phyloP scores from a whole-genome alignment of 106 monocot genomes.

The Xerophyta viscosa region DNA sequence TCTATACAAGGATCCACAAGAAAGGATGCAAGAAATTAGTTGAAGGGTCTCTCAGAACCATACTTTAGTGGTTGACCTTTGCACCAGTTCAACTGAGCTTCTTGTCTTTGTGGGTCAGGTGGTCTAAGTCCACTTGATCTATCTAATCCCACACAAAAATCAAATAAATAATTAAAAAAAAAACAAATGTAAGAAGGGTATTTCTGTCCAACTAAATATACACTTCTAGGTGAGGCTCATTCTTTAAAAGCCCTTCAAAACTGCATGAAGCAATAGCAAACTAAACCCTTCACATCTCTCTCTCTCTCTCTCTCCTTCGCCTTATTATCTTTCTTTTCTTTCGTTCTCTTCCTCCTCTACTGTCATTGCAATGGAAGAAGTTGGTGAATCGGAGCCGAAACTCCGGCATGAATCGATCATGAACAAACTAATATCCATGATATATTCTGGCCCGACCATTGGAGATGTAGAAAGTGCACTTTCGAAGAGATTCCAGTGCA shows the following conservation, averaged over 20 bases:
- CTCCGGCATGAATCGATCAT: conserved; percentile 17
- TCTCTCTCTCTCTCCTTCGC: too few relatives aligned
- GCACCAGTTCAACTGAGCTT: neutral
- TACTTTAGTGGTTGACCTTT: conserved; percentile 2
- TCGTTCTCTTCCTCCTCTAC: too few relatives aligned
- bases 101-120: neutral
- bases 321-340: neutral
- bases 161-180: too few relatives aligned
- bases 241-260: too few relatives aligned
- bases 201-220: too few relatives aligned
- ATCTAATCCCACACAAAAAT: neutral
- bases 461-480: conserved; percentile 66
- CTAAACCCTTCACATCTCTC: too few relatives aligned
- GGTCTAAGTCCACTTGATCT: conserved; percentile 4
- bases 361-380: conserved; percentile 13
- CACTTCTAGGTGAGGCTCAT: too few relatives aligned
- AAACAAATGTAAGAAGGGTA: too few relatives aligned
- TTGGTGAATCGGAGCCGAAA: conserved; percentile 17
- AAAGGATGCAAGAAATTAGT: conserved; percentile 3
- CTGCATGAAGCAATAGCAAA: too few relatives aligned
- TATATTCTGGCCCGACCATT: conserved; percentile 67
- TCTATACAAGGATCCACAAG: neutral
- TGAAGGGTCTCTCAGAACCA: conserved; percentile 1
- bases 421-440: conserved; percentile 68
- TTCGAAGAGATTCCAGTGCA: conserved; percentile 17